phyloP scores from a whole-genome alignment of 176 grass and related monocot genomes.

The Raddia guianensis region DNA sequence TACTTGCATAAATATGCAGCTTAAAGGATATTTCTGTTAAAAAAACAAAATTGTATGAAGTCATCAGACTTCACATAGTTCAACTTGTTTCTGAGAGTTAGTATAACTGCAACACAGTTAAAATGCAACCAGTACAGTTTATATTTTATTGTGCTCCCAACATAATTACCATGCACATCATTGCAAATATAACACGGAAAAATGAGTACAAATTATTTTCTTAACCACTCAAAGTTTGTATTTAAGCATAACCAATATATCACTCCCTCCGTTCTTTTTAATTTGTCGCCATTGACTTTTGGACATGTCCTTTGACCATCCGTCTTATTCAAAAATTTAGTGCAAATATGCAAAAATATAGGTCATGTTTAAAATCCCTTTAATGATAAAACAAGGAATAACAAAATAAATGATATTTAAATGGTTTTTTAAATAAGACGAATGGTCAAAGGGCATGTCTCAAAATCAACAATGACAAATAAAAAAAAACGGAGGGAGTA shows the following conservation, averaged over 20 bases:
- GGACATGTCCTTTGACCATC: too few relatives aligned
- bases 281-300: too few relatives aligned
- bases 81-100: slow-evolving; percentile 3
- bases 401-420: too few relatives aligned
- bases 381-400: too few relatives aligned
- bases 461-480: too few relatives aligned
- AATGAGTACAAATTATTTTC: background rate
- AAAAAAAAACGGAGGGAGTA: background rate
- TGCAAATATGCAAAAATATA: too few relatives aligned
- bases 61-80: background rate
- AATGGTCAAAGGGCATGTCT: too few relatives aligned
- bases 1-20: slow-evolving; percentile 7
- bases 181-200: background rate
- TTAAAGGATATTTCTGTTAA: background rate
- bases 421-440: too few relatives aligned
- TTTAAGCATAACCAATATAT: background rate
- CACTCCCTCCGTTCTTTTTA: too few relatives aligned
- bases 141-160: slow-evolving; percentile 18
- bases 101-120: background rate
- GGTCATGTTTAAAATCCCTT: too few relatives aligned
- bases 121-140: background rate
- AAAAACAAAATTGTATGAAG: background rate
- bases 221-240: background rate
- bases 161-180: background rate
- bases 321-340: too few relatives aligned